Evolutionary conservation across 768 basidiomycete species (phyloP).

Genomic region (Russula sp.): DNA sequence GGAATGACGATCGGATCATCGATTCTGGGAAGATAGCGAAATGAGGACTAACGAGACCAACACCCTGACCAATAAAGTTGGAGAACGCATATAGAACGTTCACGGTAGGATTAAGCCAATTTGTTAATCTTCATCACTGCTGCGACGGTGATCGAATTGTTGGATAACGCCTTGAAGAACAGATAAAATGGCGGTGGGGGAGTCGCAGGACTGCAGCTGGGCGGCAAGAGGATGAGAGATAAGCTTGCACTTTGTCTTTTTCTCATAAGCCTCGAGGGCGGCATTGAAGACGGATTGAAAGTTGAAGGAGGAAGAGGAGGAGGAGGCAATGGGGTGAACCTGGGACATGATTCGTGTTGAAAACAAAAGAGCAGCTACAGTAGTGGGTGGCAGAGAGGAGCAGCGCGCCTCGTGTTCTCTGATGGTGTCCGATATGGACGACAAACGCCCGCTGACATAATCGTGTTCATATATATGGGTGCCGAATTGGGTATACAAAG

Average conservation of each 20-base stretch:
- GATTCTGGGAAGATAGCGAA: neutral
- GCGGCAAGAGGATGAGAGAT: neutral
- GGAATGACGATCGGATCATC: neutral
- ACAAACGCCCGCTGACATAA: too few relatives aligned
- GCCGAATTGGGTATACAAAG: too few relatives aligned
- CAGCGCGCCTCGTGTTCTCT: too few relatives aligned
- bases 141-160: neutral
- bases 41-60: neutral
- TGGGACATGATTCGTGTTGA: too few relatives aligned
- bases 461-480: too few relatives aligned
- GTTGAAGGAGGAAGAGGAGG: neutral
- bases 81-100: conserved; percentile 4
- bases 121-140: neutral
- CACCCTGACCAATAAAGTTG: neutral
- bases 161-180: conserved; percentile 1
- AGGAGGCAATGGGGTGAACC: neutral
- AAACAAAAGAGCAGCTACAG: too few relatives aligned
- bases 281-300: conserved; percentile 7
- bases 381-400: too few relatives aligned
- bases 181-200: neutral
- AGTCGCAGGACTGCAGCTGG: conserved; percentile 1
- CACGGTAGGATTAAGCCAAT: neutral
- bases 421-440: too few relatives aligned
- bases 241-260: conserved; percentile 2
- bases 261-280: neutral